These are phyloP conservation scores for Sphaerostilbella broomeana DNA, from an alignment of 2,329 filamentous ascomycete genomes.

Conservation along the genomic window DNA sequence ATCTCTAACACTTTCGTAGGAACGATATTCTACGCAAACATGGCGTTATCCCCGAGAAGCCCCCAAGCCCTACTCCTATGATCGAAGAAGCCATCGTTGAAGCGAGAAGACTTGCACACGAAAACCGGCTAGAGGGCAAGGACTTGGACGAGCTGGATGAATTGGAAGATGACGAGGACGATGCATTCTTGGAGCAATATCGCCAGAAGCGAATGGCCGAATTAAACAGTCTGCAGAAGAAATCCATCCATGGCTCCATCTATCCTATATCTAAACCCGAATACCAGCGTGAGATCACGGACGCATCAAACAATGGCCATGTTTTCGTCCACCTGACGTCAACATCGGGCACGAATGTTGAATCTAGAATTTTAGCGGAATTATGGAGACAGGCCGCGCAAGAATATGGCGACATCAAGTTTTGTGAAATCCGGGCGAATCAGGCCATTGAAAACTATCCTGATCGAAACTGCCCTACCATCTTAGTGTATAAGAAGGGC, in stretches of 20 bases:
- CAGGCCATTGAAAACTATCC: constrained; percentile 97
- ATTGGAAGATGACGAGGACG: constrained; percentile 92
- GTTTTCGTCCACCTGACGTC: constrained; percentile 79
- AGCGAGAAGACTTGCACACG: constrained; percentile 75
- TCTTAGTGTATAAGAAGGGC: constrained; percentile 84
- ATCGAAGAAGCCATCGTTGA: constrained; percentile 91
- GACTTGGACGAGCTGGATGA: constrained; percentile 90
- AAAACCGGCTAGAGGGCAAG: constrained; percentile 89
- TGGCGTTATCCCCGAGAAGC: constrained; percentile 95
- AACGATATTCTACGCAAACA: constrained; percentile 98
- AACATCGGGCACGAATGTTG: constrained; percentile 69
- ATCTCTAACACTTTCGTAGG: constrained; percentile 46
- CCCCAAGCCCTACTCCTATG: constrained; percentile 87
- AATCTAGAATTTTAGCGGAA: constrained; percentile 76
- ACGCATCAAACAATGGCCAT: constrained; percentile 65
- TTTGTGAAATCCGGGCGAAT: constrained; percentile 88
- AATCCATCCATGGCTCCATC: constrained; percentile 79
- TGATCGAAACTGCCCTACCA: constrained; percentile 88
- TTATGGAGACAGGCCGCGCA: constrained; percentile 78
- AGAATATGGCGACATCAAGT: constrained; percentile 92
- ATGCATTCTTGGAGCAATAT: constrained; percentile 82
- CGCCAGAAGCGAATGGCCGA: constrained; percentile 82
- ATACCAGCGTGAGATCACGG: constrained; percentile 84
- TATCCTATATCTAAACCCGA: constrained; percentile 94
- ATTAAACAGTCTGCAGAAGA: constrained; percentile 65